Evolutionary conservation across 2,329 filamentous ascomycete species (phyloP).

Genomic region (Clarireedia homoeocarpa): DNA sequence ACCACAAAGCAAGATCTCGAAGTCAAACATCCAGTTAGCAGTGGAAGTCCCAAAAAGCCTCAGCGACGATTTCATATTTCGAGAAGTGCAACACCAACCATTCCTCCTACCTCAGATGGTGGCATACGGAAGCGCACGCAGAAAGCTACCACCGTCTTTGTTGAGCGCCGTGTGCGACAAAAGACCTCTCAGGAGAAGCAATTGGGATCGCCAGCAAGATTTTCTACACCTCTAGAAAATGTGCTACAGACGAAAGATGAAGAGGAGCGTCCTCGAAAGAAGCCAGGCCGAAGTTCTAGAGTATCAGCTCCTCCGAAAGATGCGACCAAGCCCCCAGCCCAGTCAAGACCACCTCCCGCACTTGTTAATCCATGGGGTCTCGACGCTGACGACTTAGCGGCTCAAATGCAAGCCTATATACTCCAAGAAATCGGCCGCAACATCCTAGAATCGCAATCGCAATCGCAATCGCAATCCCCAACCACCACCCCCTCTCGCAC

Average conservation of each 20-base stretch:
- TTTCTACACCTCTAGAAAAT: neutral
- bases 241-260: neutral
- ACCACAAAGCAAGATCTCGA: neutral
- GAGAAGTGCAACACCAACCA: conserved; percentile 30
- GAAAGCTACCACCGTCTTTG: conserved; percentile 41
- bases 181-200: conserved; percentile 9
- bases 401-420: conserved; percentile 51
- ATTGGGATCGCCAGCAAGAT: neutral
- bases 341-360: conserved; percentile 5
- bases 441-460: conserved; percentile 18
- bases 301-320: neutral
- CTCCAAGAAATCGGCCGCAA: conserved; percentile 44
- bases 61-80: conserved; percentile 51
- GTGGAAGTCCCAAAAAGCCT: neutral
- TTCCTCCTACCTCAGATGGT: neutral
- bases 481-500: neutral
- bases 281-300: conserved; percentile 20
- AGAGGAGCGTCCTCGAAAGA: conserved; percentile 19
- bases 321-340: neutral
- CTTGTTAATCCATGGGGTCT: conserved; percentile 33
- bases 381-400: conserved; percentile 37
- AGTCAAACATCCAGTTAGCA: neutral
- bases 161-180: conserved; percentile 41
- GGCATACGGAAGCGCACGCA: conserved; percentile 16
- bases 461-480: no score